A percentile compares a stretch with the other conserved stretches of the same genome.
These are phyloP conservation scores for Cladosporium sp. DNA, from an alignment of 2,329 filamentous ascomycete species.

Conservation along the genomic window DNA sequence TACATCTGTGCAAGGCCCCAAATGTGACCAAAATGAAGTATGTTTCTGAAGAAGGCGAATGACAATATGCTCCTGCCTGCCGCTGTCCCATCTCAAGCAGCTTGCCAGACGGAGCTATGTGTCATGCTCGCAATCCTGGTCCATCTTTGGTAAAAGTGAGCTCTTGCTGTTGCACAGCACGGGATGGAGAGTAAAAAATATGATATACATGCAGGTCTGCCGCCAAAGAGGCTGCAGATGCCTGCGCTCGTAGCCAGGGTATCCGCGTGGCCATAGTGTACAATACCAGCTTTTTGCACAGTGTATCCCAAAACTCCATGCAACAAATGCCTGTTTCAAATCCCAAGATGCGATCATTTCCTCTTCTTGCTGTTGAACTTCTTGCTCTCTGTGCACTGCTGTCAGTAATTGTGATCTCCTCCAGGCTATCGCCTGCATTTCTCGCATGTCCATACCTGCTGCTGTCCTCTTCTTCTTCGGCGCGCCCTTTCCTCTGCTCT, in stretches of 20 bases:
- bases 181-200: not conserved
- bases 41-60: no score
- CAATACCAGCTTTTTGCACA: slow-evolving; percentile 1
- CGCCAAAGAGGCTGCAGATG: not conserved
- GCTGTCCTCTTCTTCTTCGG: slow-evolving; percentile 81
- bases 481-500: slow-evolving; percentile 76
- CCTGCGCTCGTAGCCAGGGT: slow-evolving; percentile 3
- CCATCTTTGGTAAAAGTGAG: no score
- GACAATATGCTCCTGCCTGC: no score
- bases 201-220: slow-evolving; percentile 11
- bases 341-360: slow-evolving; percentile 2
- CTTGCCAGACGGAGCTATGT: no score
- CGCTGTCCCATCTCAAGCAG: no score
- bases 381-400: slow-evolving; percentile 12
- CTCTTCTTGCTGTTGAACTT: slow-evolving; percentile 16
- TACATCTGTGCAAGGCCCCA: no score
- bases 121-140: no score
- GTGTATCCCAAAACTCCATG: slow-evolving; percentile 7
- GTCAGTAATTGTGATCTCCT: not conserved
- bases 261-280: slow-evolving; percentile 9
- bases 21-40: no score
- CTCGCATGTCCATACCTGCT: slow-evolving; percentile 34
- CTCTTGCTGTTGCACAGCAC: no score
- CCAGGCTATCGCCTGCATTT: not conserved
- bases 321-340: not conserved